phyloP scores from a whole-genome alignment of 495 filamentous ascomycete species.

The Aspergillus asperescens region DNA sequence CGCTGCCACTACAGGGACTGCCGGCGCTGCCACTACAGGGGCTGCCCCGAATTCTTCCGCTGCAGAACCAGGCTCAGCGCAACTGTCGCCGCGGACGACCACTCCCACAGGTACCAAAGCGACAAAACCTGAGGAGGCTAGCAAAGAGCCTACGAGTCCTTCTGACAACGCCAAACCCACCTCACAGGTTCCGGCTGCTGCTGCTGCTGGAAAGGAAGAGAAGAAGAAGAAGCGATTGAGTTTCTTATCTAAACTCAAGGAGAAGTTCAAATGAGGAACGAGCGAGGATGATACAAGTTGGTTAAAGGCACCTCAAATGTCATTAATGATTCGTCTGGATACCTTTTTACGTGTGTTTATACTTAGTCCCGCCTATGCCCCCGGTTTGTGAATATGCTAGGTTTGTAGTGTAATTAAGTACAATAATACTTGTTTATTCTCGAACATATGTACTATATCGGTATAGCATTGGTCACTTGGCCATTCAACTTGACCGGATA shows the following conservation, averaged over 20 bases:
- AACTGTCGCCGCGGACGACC: constrained; percentile 43
- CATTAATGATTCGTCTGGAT: constrained; percentile 19
- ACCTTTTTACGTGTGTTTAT: constrained; percentile 15
- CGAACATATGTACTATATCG: constrained; percentile 22
- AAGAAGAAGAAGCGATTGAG: constrained; percentile 47
- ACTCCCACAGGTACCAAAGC: constrained; percentile 26
- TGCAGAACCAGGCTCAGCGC: constrained; percentile 24
- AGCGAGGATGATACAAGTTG: background rate
- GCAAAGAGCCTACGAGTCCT: background rate
- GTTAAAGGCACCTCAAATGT: background rate
- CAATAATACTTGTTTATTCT: constrained; percentile 2
- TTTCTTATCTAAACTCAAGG: constrained; percentile 48
- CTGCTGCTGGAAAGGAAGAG: constrained; percentile 25
- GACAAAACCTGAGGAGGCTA: constrained; percentile 13
- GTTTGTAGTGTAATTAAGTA: constrained; percentile 8
- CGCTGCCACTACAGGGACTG: constrained; percentile 20
- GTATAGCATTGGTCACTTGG: constrained; percentile 49
- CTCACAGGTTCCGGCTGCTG: background rate
- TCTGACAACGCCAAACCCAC: background rate
- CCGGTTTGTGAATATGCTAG: constrained; percentile 10
- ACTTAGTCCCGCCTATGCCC: constrained; percentile 4
- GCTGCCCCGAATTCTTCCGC: constrained; percentile 34
- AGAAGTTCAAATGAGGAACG: constrained; percentile 36
- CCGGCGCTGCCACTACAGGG: constrained; percentile 1
- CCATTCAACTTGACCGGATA: constrained; percentile 53